Evolutionary conservation across 768 basidiomycete species (phyloP), one percentile per base, ranked within the genome.

Genomic region (Daedaleopsis nitida): DNA sequence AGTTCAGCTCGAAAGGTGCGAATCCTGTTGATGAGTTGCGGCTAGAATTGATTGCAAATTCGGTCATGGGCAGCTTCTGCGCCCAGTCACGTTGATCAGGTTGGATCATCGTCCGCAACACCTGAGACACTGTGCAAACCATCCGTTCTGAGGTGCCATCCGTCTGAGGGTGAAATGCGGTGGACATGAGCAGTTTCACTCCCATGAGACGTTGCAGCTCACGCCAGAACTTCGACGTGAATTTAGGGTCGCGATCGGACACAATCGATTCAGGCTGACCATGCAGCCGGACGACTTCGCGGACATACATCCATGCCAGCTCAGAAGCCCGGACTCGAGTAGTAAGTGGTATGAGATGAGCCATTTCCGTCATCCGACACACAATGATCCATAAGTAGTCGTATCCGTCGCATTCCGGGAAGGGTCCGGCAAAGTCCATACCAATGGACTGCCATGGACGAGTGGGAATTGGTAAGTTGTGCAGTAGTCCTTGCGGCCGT

Each of bases 1-100:
- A 58, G 16, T 63, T 73, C 12, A 74, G 60, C 23, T 73, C 59
- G 52, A 74, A 74, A 6, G 75, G 77, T 21, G 75, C 68, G 52
- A 72, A 79, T 19, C 68, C 63, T 0, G 77, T 80, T 0, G 74
- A 70, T 3, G 68, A 52, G 37, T 68, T 73, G 0, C 65, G 55
- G 37, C 70, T 66, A 0, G 68, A 66, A 59, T 75, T 81, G 9
- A 79, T 72, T 0, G 78, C 78, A 62, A 81, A 80, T 57, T 80
- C 76, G 0, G 70, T 68, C 52, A 75, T 55, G 2, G 74, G 74
- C 0, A 77, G 8, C 10, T 67, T 65, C 0, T 69, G 57, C 0
- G 71, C 65, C 75, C 76, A 78, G 42, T 79, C 69, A 0, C n/a
- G 42, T 35, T 69, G 68, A 24, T 66, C 60, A 10, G 65, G 63